Base-by-base conservation (phyloP, 441 rosid genomes). In the Codiaeum variegatum region DNA sequence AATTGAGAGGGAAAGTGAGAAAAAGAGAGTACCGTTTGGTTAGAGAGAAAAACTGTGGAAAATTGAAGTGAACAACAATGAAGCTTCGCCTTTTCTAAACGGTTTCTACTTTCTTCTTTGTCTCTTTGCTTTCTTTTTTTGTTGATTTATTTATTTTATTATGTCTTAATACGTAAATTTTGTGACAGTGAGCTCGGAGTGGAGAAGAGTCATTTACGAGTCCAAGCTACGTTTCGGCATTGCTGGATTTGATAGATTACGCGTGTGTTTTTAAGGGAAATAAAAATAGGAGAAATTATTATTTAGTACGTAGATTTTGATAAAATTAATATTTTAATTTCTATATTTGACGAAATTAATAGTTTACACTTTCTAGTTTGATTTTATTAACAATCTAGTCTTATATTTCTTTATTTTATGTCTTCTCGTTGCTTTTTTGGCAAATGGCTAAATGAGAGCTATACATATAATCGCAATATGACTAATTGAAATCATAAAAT, bases 171-270 rank as follows among this genome's bases (percentile, higher is more conserved):
- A 10, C 15, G 42, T 51, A 51, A 64, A 52, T 46, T 42, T 59
- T 46, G 51, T 52, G 24, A 36, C 40, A 10, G 70, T 18, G 69
- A 23, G 12, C 21, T 18, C 61, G 38, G 61, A 61, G 49, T 15
- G n/a, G 66, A 71, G 29, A 73, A 76, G 13, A 5, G 59, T 71
- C 60, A 31, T 32, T 36, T 42, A 31, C 77, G 70, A 78, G 77
- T 76, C 80, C 71, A 75, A 67, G 67, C 78, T 70, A 76, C 77
- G 82, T 65, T 76, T 70, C n/a, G 19, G 72, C 67, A 24, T 51
- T 32, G 82, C 77, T 75, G 77, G 81, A 71, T 23, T 11, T 15
- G 73, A 65, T n/a, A 32, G 61, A 62, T 12, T 74, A 15, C 73
- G 31, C 76, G 46, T 47, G 49, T 21, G 62, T 55, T 42, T 31